Evolutionary conservation across 208 protist species (phyloP).

Genomic region (Wallacemonas sp.): DNA sequence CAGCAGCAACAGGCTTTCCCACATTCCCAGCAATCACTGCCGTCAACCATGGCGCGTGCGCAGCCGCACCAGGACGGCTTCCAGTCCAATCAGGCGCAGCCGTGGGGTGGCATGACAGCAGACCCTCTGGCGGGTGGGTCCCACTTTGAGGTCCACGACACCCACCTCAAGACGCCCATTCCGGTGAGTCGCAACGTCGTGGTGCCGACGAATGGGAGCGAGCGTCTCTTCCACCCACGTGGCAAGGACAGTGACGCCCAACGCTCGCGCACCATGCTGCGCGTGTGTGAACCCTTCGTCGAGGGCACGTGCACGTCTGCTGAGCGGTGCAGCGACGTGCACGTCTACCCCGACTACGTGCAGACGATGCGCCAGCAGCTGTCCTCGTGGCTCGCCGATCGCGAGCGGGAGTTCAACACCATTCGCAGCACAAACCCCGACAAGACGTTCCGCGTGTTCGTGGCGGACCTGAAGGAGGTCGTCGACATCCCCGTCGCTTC

Average conservation of each 20-base stretch:
- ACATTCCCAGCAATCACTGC: too few relatives aligned
- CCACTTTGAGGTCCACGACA: slow-evolving; percentile 70
- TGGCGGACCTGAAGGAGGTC: slow-evolving; percentile 80
- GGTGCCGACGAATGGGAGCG: slow-evolving; percentile 52
- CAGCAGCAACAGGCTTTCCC: neutral
- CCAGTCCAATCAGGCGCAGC: too few relatives aligned
- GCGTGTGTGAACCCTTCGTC: slow-evolving; percentile 69
- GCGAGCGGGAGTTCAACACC: slow-evolving; percentile 66
- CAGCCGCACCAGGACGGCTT: neutral
- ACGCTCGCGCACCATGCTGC: slow-evolving; percentile 32
- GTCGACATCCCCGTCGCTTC: slow-evolving; percentile 67
- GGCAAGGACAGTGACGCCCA: slow-evolving; percentile 21
- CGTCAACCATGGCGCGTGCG: neutral
- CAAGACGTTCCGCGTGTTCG: slow-evolving; percentile 74
- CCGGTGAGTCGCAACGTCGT: slow-evolving; percentile 43
- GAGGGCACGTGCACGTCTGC: slow-evolving; percentile 45
- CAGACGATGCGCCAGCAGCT: slow-evolving; percentile 48
- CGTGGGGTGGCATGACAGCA: neutral
- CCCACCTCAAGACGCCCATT: slow-evolving; percentile 68
- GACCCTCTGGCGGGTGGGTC: neutral
- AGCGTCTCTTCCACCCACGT: slow-evolving; percentile 54
- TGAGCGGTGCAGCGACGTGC: slow-evolving; percentile 60
- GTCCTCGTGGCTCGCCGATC: slow-evolving; percentile 50
- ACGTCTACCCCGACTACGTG: slow-evolving; percentile 63
- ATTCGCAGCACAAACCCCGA: slow-evolving; percentile 27